Conservation (phyloP, 352 stramenopile species). For the Phytophthora kernoviae region DNA sequence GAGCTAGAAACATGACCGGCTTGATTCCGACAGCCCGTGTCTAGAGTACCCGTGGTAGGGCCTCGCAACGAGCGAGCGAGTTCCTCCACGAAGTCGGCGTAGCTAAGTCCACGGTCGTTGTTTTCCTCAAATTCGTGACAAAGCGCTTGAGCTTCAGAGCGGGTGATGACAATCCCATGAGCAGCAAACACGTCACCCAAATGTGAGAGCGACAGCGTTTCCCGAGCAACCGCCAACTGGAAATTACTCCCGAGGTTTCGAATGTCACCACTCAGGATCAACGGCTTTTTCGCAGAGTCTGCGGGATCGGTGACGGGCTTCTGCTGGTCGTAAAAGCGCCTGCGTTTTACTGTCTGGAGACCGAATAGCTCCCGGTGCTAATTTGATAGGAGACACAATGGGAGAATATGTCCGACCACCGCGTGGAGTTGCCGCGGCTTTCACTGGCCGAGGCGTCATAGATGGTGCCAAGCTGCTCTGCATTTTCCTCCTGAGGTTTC, state of each 20-base stretch:
- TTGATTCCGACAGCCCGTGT: slow-evolving; percentile 15
- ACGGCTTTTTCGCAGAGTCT: slow-evolving; percentile 56
- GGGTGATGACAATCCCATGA: slow-evolving; percentile 54
- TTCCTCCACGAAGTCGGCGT: slow-evolving; percentile 68
- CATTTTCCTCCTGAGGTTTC: slow-evolving; percentile 27
- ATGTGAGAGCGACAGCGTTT: slow-evolving; percentile 46
- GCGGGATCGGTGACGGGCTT: slow-evolving; percentile 29
- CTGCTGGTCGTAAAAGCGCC: slow-evolving; percentile 31
- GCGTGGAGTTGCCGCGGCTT: slow-evolving; percentile 34
- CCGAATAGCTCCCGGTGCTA: slow-evolving; percentile 6
- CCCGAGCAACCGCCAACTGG: slow-evolving; percentile 49
- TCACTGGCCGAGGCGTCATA: slow-evolving; percentile 64
- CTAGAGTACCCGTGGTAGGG: slow-evolving; percentile 12
- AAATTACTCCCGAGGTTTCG: slow-evolving; percentile 79
- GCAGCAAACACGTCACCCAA: slow-evolving; percentile 52
- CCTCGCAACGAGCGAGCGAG: slow-evolving; percentile 56
- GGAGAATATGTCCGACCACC: slow-evolving; percentile 55
- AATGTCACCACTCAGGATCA: slow-evolving; percentile 73
- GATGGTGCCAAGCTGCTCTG: slow-evolving; percentile 60
- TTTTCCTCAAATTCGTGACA: slow-evolving; percentile 82
- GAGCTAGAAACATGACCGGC: slow-evolving; percentile 40
- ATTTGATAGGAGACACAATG: slow-evolving; percentile 56
- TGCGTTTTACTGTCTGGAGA: slow-evolving; percentile 17
- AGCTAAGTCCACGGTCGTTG: slow-evolving; percentile 62
- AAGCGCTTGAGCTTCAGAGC: slow-evolving; percentile 61